A percentile compares a stretch with the other conserved stretches of the same genome.
These are phyloP conservation scores for Tephrocybe sp. DNA, from an alignment of 768 basidiomycete genomes.

Conservation along the genomic window DNA sequence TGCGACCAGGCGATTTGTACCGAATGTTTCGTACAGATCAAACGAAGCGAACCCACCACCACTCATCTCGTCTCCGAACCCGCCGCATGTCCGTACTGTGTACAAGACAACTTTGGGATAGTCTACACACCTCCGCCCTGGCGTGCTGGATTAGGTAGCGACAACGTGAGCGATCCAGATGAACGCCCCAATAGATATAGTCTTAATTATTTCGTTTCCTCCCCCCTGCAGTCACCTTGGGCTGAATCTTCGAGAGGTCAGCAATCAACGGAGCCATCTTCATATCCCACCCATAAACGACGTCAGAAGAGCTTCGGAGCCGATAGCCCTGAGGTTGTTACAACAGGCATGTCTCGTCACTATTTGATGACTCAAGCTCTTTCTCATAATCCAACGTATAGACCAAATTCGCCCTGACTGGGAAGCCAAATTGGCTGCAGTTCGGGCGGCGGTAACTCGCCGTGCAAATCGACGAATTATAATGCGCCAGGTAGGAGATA, in stretches of 20 bases:
- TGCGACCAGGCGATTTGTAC: constrained; percentile 99
- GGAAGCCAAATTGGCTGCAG: constrained; percentile 93
- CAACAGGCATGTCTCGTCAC: constrained; percentile 60
- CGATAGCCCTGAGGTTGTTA: constrained; percentile 88
- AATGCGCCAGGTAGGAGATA: constrained; percentile 98
- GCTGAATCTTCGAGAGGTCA: constrained; percentile 54
- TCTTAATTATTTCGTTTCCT: constrained; percentile 1
- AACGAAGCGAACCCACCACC: constrained; percentile 90
- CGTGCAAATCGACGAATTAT: constrained; percentile 95
- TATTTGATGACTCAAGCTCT: constrained; percentile 1
- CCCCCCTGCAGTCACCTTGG: constrained; percentile 33
- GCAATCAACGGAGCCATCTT: constrained; percentile 36
- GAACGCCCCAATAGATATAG: not conserved
- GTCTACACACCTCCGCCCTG: constrained; percentile 82
- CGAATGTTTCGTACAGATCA: constrained; percentile 99
- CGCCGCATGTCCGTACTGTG: constrained; percentile 96
- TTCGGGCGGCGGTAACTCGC: constrained; percentile 93
- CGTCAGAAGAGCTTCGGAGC: constrained; percentile 88
- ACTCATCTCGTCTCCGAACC: constrained; percentile 97
- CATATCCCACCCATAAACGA: constrained; percentile 57
- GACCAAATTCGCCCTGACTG: constrained; percentile 98
- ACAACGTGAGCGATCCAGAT: constrained; percentile 57
- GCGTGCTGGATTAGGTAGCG: constrained; percentile 78
- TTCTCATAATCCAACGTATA: constrained; percentile 28
- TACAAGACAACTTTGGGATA: constrained; percentile 95